Conservation (phyloP, 2,329 filamentous ascomycete genomes). For the Penicillium sp. region DNA sequence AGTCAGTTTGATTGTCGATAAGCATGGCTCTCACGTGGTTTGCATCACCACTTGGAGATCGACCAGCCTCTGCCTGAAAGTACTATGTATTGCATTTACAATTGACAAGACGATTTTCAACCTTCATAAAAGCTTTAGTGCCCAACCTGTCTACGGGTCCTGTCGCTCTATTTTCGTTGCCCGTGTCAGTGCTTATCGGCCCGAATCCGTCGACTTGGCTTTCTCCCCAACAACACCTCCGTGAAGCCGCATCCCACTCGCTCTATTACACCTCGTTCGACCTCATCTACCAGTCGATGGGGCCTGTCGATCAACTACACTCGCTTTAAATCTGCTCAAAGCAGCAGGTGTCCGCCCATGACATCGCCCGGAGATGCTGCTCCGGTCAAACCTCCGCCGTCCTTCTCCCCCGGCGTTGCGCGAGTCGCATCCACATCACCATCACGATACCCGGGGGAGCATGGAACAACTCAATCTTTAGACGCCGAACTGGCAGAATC, state of each 20-base stretch:
- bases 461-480: constrained; percentile 50
- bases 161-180: neutral
- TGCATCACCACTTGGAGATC: constrained; percentile 19
- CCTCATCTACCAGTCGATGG: constrained; percentile 27
- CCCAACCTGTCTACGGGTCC: neutral
- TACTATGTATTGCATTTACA: neutral
- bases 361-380: constrained; percentile 64
- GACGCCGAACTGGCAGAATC: constrained; percentile 49
- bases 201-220: constrained; percentile 16
- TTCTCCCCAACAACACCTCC: constrained; percentile 19
- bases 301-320: constrained; percentile 23
- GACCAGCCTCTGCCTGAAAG: neutral
- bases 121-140: neutral
- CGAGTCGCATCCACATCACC: constrained; percentile 61
- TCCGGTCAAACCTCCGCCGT: constrained; percentile 65
- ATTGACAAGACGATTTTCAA: neutral
- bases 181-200: constrained; percentile 8
- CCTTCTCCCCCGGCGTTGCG: constrained; percentile 65
- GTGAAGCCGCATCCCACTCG: constrained; percentile 6
- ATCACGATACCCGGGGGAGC: constrained; percentile 51
- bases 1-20: constrained; percentile 21
- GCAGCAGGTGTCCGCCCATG: constrained; percentile 58
- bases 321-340: constrained; percentile 22
- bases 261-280: constrained; percentile 1
- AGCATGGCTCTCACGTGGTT: constrained; percentile 25